Conservation (phyloP, 2,329 filamentous ascomycete species). For the Blastomyces silverae region DNA sequence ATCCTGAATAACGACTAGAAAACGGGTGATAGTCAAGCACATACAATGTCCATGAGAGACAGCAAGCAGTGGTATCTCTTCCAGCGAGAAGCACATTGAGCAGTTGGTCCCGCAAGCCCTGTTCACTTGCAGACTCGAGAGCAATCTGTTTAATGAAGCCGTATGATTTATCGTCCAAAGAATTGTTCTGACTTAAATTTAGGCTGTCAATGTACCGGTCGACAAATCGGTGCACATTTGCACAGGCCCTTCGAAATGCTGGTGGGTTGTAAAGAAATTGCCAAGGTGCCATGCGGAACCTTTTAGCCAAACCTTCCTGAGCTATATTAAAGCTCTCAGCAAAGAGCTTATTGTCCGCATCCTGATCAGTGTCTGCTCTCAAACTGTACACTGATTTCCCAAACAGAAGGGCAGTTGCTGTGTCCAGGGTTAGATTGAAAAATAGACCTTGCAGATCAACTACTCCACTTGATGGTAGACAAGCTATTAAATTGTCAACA, state of each 20-base stretch:
- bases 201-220: conserved; percentile 22
- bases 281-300: conserved; percentile 29
- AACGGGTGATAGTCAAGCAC: conserved; percentile 20
- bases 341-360: conserved; percentile 21
- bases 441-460: conserved; percentile 36
- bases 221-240: conserved; percentile 24
- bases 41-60: conserved; percentile 29
- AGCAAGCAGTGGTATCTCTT: conserved; percentile 30
- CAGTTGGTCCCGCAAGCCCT: conserved; percentile 30
- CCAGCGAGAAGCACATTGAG: conserved; percentile 29
- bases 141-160: conserved; percentile 16
- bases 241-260: conserved; percentile 28
- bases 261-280: conserved; percentile 30
- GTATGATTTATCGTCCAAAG: conserved; percentile 11
- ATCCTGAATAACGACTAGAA: background rate
- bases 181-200: conserved; percentile 13
- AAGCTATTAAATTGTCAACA: conserved; percentile 31
- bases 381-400: conserved; percentile 27
- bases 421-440: conserved; percentile 36
- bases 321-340: conserved; percentile 25
- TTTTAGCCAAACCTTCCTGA: conserved; percentile 25
- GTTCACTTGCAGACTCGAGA: conserved; percentile 16
- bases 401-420: conserved; percentile 35
- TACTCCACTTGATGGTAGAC: conserved; percentile 22
- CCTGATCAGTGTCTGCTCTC: conserved; percentile 20